phyloP scores from a whole-genome alignment of 768 basidiomycete species.

The Gyrodon lividus region DNA sequence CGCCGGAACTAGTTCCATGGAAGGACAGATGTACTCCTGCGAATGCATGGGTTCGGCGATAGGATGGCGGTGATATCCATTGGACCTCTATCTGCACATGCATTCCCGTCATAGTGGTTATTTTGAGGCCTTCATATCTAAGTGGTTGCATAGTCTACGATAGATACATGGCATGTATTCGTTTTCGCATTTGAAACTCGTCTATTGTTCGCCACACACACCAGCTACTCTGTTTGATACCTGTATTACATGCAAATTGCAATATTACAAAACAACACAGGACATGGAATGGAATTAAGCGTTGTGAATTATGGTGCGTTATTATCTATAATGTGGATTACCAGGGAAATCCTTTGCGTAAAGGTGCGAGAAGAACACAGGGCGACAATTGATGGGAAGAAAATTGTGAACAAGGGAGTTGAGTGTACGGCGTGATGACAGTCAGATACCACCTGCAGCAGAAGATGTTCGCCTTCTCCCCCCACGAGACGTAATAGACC shows the following conservation, averaged over 20 bases:
- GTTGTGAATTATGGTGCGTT: not conserved
- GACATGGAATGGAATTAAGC: not conserved
- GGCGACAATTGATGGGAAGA: not conserved
- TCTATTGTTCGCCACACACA: not conserved
- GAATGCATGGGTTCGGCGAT: slow-evolving; percentile 18
- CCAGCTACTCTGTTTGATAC: not conserved
- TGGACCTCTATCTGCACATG: not conserved
- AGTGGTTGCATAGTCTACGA: slow-evolving; percentile 14
- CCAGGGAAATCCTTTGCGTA: not conserved
- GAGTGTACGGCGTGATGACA: not conserved
- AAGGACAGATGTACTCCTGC: slow-evolving; percentile 18
- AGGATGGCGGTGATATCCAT: slow-evolving; percentile 22
- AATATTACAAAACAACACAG: not conserved
- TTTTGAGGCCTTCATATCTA: slow-evolving; percentile 27
- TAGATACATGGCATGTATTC: slow-evolving; percentile 24
- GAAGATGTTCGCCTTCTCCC: slow-evolving; percentile 32
- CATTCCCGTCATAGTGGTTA: slow-evolving; percentile 8
- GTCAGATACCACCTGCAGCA: slow-evolving; percentile 31
- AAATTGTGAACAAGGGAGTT: not conserved
- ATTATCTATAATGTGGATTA: not conserved
- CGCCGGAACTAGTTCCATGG: slow-evolving; percentile 16
- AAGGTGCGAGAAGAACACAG: not conserved
- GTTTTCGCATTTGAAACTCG: not conserved
- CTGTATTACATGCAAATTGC: not conserved
- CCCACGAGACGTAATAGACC: slow-evolving; percentile 24